These are phyloP conservation scores for Suillus subluteus DNA, from an alignment of 768 basidiomycete species.

Conservation along the genomic window DNA sequence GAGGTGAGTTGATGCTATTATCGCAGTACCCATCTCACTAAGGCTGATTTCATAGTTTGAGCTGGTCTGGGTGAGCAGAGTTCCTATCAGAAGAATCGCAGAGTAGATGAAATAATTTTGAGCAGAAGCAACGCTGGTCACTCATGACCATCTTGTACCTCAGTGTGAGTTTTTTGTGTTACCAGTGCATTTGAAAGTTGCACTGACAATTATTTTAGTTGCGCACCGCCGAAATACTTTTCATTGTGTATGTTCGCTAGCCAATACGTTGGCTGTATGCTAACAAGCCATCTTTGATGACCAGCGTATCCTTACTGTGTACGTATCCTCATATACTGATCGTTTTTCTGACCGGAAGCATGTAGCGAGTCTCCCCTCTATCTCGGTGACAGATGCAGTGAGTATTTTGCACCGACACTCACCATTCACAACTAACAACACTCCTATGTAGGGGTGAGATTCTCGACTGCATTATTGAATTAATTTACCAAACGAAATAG, in stretches of 20 bases:
- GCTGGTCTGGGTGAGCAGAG: neutral
- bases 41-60: neutral
- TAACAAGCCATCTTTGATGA: neutral
- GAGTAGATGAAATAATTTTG: neutral
- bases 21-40: neutral
- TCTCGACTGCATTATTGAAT: neutral
- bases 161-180: neutral
- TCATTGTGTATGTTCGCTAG: neutral
- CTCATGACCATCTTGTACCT: neutral
- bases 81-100: neutral
- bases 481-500: neutral
- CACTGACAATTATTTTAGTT: neutral
- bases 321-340: neutral
- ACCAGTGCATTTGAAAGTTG: neutral
- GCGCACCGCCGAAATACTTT: neutral
- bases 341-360: neutral
- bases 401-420: neutral
- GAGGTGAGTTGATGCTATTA: neutral
- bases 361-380: neutral
- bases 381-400: neutral
- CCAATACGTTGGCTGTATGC: neutral
- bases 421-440: neutral
- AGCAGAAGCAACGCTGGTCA: conserved; percentile 2
- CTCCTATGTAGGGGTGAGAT: conserved; percentile 1
- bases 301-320: neutral